Base-by-base conservation (phyloP, 2,329 filamentous ascomycete genomes). In the Neonectria punicea region DNA sequence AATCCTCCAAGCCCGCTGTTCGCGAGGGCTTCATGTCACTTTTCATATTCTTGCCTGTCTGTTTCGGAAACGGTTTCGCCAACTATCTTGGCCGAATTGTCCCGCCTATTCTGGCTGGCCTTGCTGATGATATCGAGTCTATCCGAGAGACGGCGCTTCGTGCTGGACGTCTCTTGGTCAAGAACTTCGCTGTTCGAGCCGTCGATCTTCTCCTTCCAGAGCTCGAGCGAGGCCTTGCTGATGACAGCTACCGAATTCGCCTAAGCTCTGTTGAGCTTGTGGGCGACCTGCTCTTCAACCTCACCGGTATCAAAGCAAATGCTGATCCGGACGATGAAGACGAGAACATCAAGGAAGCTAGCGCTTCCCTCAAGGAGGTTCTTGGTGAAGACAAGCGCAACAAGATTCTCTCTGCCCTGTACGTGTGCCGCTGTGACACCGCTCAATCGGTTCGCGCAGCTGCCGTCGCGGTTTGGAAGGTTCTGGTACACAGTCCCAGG, bases 11-110 rank as follows among this genome's bases (percentile, higher is more conserved):
- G 80, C 79, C 96, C 18, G 90, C 94, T 59, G 93, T 99, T 69
- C 90, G 96, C 74, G 96, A 99, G 84, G 96, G 96, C 50, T 99
- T 99, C 84, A 99, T 99, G 96, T 98, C 96, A 8, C 87, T 99
- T 44, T 99, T 99, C 82, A 98, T 99, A 71, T 99, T 98, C 87
- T 89, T 99, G 82, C 96, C 96, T 13, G 96, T 97, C 58, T 99
- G 96, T 82, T 99, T 99, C 75, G 96, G 96, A 75, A 99, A 99
- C 86, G 97, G 94, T 79, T 99, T 99, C 76, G 92, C 96, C 72
- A 94, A 93, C 77, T 99, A 99, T 76, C 90, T 99, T 66, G 93
- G 91, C 81, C 94, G 91, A 77, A 97, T 99, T 74, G 97, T 99
- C 73, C 97, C 96, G 18, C 92, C 96, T 20, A 98, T 99, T 74